Conservation (phyloP, 2,329 filamentous ascomycete species). For the Talaromyces rugulosus region DNA sequence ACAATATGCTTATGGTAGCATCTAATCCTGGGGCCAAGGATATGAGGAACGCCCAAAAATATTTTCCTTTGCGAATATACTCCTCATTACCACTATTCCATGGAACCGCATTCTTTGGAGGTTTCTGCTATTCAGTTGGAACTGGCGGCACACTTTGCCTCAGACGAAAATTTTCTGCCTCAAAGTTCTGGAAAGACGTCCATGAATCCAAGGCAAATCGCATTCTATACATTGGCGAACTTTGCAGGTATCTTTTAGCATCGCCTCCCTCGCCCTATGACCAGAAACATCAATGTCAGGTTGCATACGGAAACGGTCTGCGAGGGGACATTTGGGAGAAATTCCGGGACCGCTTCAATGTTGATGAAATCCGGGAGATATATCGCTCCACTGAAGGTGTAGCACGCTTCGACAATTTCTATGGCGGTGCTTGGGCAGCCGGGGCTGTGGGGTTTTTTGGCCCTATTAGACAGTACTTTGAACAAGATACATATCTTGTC, state of each 20-base stretch:
- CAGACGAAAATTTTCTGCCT: conserved; percentile 44
- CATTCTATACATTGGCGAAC: conserved; percentile 47
- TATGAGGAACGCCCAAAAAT: conserved; percentile 33
- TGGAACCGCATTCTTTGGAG: conserved; percentile 46
- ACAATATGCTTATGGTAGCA: conserved; percentile 34
- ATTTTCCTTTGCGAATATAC: conserved; percentile 44
- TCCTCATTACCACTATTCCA: conserved; percentile 48
- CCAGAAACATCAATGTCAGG: conserved; percentile 40
- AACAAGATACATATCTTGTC: conserved; percentile 42
- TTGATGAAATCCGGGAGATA: conserved; percentile 46
- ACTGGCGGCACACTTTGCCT: conserved; percentile 41
- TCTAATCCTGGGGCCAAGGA: conserved; percentile 36
- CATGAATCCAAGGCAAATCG: conserved; percentile 40
- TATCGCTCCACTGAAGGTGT: conserved; percentile 47
- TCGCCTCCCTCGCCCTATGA: conserved; percentile 44
- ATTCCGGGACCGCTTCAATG: conserved; percentile 51
- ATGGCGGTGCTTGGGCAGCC: conserved; percentile 36
- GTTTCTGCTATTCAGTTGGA: conserved; percentile 38
- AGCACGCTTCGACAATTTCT: conserved; percentile 44
- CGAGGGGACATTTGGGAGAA: conserved; percentile 47
- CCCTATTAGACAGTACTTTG: conserved; percentile 35
- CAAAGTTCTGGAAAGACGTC: conserved; percentile 44
- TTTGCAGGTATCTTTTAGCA: conserved; percentile 47
- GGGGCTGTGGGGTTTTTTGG: conserved; percentile 44
- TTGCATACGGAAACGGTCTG: conserved; percentile 47